A percentile compares a stretch with the other conserved stretches of the same genome.
Conservation (phyloP, 441 rosid species). For the Aquilaria agallochum region DNA sequence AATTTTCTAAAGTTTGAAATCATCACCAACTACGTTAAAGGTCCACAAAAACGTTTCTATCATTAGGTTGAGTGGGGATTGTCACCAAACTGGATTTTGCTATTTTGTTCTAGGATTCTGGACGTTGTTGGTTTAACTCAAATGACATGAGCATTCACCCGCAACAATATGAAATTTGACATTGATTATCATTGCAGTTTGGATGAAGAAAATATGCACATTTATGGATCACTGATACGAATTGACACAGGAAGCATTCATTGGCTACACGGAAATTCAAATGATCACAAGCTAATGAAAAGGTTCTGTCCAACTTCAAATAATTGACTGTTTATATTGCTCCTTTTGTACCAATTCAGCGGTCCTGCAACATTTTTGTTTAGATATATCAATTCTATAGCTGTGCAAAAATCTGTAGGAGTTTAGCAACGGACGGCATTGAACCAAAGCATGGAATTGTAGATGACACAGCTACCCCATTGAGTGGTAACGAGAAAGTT, state of each 20-base stretch:
- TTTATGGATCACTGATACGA: slow-evolving; percentile 61
- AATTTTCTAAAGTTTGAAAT: too few relatives aligned
- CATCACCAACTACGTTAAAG: too few relatives aligned
- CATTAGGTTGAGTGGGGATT: too few relatives aligned
- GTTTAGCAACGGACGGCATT: slow-evolving; percentile 18
- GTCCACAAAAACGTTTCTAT: too few relatives aligned
- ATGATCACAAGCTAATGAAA: slow-evolving; percentile 23
- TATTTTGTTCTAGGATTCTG: too few relatives aligned
- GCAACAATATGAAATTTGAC: slow-evolving; percentile 1
- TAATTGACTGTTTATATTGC: background rate
- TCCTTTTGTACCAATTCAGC: background rate
- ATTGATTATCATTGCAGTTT: slow-evolving; percentile 41
- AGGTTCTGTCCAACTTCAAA: slow-evolving; percentile 24
- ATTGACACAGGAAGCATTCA: slow-evolving; percentile 54
- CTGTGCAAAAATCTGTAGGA: slow-evolving; percentile 10
- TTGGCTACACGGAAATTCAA: slow-evolving; percentile 53
- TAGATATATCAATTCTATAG: background rate
- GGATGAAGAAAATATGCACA: slow-evolving; percentile 77
- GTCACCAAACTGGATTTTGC: too few relatives aligned
- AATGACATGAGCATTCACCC: too few relatives aligned
- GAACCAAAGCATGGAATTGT: slow-evolving; percentile 17
- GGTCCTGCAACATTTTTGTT: background rate
- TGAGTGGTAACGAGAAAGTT: slow-evolving; percentile 8
- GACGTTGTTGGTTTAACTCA: too few relatives aligned
- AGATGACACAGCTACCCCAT: slow-evolving; percentile 11